Evolutionary conservation across 176 grass and related monocot species (phyloP).

Genomic region (Dactylis glomerata): DNA sequence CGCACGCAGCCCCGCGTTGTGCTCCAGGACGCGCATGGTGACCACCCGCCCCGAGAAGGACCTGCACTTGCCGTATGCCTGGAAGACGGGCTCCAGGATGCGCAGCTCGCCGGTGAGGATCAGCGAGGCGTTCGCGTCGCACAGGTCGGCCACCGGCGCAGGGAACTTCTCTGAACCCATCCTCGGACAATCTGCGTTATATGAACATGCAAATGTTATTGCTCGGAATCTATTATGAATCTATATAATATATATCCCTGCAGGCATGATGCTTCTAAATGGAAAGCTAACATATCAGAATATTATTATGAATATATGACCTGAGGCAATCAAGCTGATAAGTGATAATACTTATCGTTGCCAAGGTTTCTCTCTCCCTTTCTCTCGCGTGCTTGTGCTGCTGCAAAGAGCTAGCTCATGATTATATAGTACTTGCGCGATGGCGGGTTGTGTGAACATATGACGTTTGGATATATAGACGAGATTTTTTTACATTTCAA

Average conservation of each 20-base stretch:
- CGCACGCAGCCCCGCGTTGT: neutral
- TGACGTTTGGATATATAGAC: too few relatives aligned
- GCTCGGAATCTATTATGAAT: too few relatives aligned
- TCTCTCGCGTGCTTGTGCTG: neutral
- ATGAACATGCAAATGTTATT: neutral
- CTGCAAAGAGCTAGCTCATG: neutral
- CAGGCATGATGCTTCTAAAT: too few relatives aligned
- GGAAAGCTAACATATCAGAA: too few relatives aligned
- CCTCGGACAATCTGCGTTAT: neutral
- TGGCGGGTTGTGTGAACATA: too few relatives aligned
- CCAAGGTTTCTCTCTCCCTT: neutral
- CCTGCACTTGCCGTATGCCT: neutral
- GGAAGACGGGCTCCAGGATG: neutral
- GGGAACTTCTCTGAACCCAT: neutral
- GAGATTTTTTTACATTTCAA: too few relatives aligned
- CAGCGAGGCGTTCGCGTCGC: neutral
- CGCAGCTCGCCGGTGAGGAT: neutral
- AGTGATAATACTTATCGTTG: too few relatives aligned
- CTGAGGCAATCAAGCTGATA: too few relatives aligned
- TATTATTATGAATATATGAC: too few relatives aligned
- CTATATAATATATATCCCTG: too few relatives aligned
- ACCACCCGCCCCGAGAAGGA: neutral
- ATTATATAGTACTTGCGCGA: neutral
- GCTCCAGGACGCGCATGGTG: neutral
- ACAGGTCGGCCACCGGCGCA: neutral